These are phyloP conservation scores for Penicillium subrubescens DNA, from an alignment of 495 filamentous ascomycete species.

Conservation along the genomic window DNA sequence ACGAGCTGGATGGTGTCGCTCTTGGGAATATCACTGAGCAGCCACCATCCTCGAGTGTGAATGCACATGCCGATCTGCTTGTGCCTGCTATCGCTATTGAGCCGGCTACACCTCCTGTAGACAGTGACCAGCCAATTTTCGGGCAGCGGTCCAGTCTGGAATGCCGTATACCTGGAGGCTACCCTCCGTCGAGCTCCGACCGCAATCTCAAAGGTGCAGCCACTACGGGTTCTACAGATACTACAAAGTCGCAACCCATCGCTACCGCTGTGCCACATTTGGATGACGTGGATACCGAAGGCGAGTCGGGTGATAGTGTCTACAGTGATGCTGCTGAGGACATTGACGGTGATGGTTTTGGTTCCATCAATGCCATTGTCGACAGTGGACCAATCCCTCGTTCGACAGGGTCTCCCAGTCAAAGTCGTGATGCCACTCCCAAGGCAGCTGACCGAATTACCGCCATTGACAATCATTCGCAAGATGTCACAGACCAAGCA, in stretches of 20 bases:
- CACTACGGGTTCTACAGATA: constrained; percentile 1
- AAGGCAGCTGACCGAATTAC: constrained; percentile 14
- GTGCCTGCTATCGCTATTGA: constrained; percentile 49
- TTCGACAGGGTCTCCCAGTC: constrained; percentile 14
- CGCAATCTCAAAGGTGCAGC: constrained; percentile 15
- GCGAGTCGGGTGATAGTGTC: constrained; percentile 64
- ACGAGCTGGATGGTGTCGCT: neutral
- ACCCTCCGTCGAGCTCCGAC: constrained; percentile 35
- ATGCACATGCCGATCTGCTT: constrained; percentile 17
- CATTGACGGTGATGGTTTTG: constrained; percentile 73
- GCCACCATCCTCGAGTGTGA: neutral
- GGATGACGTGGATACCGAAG: constrained; percentile 41
- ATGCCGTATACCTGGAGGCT: constrained; percentile 41
- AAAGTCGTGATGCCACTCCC: constrained; percentile 29
- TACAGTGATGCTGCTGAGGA: constrained; percentile 91
- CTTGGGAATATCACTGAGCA: constrained; percentile 6
- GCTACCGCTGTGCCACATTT: constrained; percentile 18
- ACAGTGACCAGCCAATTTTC: constrained; percentile 14
- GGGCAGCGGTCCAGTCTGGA: constrained; percentile 19
- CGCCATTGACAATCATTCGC: constrained; percentile 15
- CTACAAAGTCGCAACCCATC: constrained; percentile 8
- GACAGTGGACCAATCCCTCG: constrained; percentile 51
- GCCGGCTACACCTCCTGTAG: constrained; percentile 28
- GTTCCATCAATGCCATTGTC: constrained; percentile 82
- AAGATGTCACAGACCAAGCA: constrained; percentile 20